phyloP scores from a whole-genome alignment of 768 basidiomycete genomes.

The Pulveroboletus sp. region DNA sequence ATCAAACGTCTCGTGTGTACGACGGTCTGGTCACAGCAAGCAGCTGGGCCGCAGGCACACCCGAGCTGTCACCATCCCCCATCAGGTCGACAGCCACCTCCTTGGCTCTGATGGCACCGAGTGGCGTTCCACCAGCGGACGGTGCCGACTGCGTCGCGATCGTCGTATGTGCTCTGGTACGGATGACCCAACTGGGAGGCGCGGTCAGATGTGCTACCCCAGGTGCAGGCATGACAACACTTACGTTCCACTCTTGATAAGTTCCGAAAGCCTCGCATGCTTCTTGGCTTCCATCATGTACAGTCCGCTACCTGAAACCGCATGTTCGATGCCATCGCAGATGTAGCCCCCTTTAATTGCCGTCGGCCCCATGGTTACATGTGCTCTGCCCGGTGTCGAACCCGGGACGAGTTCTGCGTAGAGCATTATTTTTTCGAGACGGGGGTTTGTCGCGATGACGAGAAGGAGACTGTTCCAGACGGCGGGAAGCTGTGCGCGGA shows the following conservation, averaged over 20 bases:
- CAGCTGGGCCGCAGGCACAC: neutral
- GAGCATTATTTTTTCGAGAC: conserved; percentile 44
- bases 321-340: conserved; percentile 22
- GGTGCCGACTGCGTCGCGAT: conserved; percentile 14
- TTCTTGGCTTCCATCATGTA: conserved; percentile 55
- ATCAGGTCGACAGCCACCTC: conserved; percentile 51
- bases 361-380: conserved; percentile 1
- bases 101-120: conserved; percentile 62
- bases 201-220: neutral
- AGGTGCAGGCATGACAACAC: conserved; percentile 20
- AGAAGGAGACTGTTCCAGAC: conserved; percentile 56
- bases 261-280: conserved; percentile 46
- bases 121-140: conserved; percentile 16
- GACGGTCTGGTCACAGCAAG: neutral
- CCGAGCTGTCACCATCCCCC: neutral
- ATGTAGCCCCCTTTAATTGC: conserved; percentile 10
- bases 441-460: conserved; percentile 43
- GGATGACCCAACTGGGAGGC: conserved; percentile 30
- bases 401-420: conserved; percentile 22
- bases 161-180: conserved; percentile 35
- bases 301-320: conserved; percentile 45
- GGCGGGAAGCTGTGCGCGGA: conserved; percentile 51
- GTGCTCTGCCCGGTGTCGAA: conserved; percentile 2
- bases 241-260: conserved; percentile 52
- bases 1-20: conserved; percentile 1